Conservation (phyloP, 306 rosid species). For the Cotoneaster glaucophyllus region DNA sequence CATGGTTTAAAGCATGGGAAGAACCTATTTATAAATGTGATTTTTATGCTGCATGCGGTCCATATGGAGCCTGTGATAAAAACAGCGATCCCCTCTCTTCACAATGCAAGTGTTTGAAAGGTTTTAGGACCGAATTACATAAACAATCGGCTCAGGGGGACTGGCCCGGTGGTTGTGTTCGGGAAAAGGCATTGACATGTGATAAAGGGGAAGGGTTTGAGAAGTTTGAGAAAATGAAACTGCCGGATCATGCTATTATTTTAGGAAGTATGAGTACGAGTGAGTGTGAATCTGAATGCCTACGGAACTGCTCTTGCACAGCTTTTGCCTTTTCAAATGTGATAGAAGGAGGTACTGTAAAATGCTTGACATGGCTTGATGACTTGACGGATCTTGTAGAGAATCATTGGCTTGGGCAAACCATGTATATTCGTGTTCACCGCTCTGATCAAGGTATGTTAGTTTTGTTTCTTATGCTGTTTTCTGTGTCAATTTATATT, state of each 20-base stretch:
- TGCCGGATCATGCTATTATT: background rate
- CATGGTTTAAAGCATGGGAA: background rate
- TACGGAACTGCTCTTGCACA: constrained; percentile 47
- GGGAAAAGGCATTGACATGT: constrained; percentile 25
- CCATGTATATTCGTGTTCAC: background rate
- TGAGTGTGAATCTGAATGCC: constrained; percentile 37
- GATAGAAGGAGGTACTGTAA: background rate
- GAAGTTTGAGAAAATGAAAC: background rate
- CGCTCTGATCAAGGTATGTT: background rate
- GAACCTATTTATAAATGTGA: background rate
- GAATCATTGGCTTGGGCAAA: background rate
- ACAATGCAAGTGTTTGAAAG: background rate
- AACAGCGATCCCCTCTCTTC: background rate
- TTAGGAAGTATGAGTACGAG: constrained; percentile 1
- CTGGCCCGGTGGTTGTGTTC: constrained; percentile 37
- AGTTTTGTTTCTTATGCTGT: background rate
- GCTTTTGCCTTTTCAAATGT: constrained; percentile 38
- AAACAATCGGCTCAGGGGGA: background rate
- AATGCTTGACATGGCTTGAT: background rate
- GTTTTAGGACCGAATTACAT: background rate
- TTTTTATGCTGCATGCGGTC: background rate
- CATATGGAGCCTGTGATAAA: background rate
- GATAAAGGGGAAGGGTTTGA: background rate
- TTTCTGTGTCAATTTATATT: background rate
- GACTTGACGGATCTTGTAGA: background rate